Evolutionary conservation across 331 rosid genomes (phyloP), one percentile per base, ranked within the genome.

Genomic region (Quercus phellos): DNA sequence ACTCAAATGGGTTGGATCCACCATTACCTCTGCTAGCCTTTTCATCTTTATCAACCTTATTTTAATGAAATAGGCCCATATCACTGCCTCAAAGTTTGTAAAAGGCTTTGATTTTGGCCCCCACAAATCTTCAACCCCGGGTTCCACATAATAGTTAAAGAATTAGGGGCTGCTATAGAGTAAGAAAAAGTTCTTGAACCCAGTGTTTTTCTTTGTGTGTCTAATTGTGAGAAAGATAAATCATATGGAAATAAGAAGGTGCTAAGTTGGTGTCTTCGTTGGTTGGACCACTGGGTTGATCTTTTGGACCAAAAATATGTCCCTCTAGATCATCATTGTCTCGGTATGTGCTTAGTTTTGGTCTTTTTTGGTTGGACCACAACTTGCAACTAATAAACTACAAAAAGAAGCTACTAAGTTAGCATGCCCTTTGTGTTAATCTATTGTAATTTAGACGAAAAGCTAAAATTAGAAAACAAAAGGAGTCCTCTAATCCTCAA

Each of bases 1-100:
- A 64, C 68, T 87, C 81, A 73, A 78, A 91, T 88, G 90, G 90
- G 89, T 84, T 89, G 93, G 93, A 84, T 86, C 96, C 96, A 91
- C 93, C 91, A 69, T 66, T 59, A 56, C 58, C 71, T 59, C 76
- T 68, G 55, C 70, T 22, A 30, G 51, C 27, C 90, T 75, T 76
- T 74, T 27, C 60, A 60, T 83, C 79, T 81, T 79, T 68, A 79
- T 82, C 88, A 82, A 77, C 35, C 42, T 54, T 87, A 80, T 12
- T 84, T 54, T 77, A 75, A 71, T 81, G 74, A 67, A 79, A 30
- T 24, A 72, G 66, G 70, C 43, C 73, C 81, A 85, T 78, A 9
- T 54, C 34, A 60, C 18, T 69, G 80, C 83, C 88, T 86, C 88
- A 90, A 79, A 90, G 92, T 92, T 86, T 82, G 88, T 74, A 85